These are phyloP conservation scores for Sporothrix pseudoabietina DNA, from an alignment of 2,329 filamentous ascomycete genomes.

Conservation along the genomic window DNA sequence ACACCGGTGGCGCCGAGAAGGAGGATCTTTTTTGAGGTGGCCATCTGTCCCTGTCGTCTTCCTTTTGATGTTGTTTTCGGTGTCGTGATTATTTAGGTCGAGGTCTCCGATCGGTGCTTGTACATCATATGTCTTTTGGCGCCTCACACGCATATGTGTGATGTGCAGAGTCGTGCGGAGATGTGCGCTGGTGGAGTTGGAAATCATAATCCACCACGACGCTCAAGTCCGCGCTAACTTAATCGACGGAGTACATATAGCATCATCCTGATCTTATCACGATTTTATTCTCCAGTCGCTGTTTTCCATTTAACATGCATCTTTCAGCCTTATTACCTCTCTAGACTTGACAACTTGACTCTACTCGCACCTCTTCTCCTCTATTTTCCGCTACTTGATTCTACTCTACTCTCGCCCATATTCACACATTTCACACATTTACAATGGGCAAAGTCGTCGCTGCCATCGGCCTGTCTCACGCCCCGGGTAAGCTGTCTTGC, in stretches of 20 bases:
- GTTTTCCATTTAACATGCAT: not conserved
- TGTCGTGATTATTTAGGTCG: not conserved
- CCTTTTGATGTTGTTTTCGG: not conserved
- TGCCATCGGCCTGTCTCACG: conserved; percentile 32
- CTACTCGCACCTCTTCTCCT: not conserved
- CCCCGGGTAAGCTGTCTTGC: conserved; percentile 27
- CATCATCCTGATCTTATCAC: not conserved
- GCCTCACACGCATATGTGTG: not conserved
- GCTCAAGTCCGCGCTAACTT: not conserved
- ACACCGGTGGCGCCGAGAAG: conserved; percentile 42
- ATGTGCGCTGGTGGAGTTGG: not conserved
- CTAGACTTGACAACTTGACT: not conserved
- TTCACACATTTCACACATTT: not conserved
- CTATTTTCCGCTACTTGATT: not conserved
- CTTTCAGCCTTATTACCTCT: not conserved
- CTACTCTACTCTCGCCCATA: not conserved
- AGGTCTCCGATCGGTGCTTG: not conserved
- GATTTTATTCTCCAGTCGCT: not conserved
- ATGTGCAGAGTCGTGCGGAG: not conserved
- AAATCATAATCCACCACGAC: not conserved
- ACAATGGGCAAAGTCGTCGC: conserved; percentile 33
- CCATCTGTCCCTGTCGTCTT: not conserved
- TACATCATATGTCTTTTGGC: not conserved
- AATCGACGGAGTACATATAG: not conserved
- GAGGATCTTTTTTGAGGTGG: conserved; percentile 35